Percentiles rank a stretch among this genome's conserved stretches.
These are phyloP conservation scores for Lophium mytilinum DNA, from an alignment of 495 filamentous ascomycete genomes.

Conservation along the genomic window DNA sequence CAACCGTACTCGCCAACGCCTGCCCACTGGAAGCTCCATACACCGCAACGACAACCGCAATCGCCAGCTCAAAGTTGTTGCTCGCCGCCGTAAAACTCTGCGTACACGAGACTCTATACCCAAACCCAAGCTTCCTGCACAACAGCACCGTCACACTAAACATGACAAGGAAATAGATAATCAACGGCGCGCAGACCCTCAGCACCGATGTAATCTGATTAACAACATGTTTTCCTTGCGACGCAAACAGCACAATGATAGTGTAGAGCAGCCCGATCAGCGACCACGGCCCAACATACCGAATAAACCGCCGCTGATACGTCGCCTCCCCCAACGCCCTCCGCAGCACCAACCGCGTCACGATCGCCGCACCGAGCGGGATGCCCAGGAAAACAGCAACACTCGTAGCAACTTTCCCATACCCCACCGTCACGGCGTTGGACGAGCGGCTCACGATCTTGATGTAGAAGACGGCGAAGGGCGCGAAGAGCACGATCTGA, in stretches of 20 bases:
- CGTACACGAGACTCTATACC: slow-evolving; percentile 62
- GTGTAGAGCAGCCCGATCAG: slow-evolving; percentile 36
- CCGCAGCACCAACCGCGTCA: slow-evolving; percentile 28
- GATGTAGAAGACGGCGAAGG: slow-evolving; percentile 34
- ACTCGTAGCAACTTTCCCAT: slow-evolving; percentile 29
- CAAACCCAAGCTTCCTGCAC: slow-evolving; percentile 50
- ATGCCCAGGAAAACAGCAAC: slow-evolving; percentile 36
- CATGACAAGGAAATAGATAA: slow-evolving; percentile 35
- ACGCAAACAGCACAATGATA: slow-evolving; percentile 35
- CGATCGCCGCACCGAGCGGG: slow-evolving; percentile 31
- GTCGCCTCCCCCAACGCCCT: slow-evolving; percentile 22
- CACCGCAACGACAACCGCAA: slow-evolving; percentile 81
- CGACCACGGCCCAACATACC: slow-evolving; percentile 31
- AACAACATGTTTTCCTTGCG: slow-evolving; percentile 30
- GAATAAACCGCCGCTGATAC: slow-evolving; percentile 31
- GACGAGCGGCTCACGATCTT: slow-evolving; percentile 27
- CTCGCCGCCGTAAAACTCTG: slow-evolving; percentile 93
- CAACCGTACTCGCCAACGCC: slow-evolving; percentile 82
- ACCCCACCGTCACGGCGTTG: slow-evolving; percentile 17
- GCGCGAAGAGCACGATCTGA: slow-evolving; percentile 35
- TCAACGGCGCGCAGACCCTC: slow-evolving; percentile 32
- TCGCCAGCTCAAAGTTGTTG: slow-evolving; percentile 92
- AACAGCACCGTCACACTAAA: slow-evolving; percentile 28
- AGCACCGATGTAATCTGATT: slow-evolving; percentile 36
- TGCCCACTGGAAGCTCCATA: slow-evolving; percentile 77